These are phyloP conservation scores for Aspergillus pseudoviridinutans DNA, from an alignment of 2,329 filamentous ascomycete genomes.

Conservation along the genomic window DNA sequence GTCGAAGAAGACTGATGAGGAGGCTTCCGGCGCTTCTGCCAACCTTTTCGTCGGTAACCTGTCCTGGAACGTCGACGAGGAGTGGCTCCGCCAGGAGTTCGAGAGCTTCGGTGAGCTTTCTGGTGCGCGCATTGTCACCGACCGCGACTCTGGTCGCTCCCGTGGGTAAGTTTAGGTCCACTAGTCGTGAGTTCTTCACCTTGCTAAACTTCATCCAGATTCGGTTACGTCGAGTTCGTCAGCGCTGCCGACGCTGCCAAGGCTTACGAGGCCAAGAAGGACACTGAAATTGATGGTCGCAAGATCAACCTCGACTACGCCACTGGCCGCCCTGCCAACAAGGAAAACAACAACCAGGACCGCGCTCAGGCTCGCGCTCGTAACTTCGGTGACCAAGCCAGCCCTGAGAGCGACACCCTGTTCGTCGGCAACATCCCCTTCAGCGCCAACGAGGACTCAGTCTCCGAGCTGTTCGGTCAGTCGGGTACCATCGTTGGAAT, in stretches of 20 bases:
- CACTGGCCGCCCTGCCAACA: constrained; percentile 58
- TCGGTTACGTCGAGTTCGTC: constrained; percentile 88
- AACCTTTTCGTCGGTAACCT: constrained; percentile 90
- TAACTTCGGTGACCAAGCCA: constrained; percentile 71
- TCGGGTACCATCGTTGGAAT: constrained; percentile 70
- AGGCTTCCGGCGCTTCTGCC: constrained; percentile 29
- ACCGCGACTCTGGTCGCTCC: constrained; percentile 75
- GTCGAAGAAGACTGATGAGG: constrained; percentile 61
- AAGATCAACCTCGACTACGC: constrained; percentile 75
- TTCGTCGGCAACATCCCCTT: constrained; percentile 92
- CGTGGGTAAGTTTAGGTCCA: constrained; percentile 59
- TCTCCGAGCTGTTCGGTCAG: constrained; percentile 70
- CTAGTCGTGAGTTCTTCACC: too few relatives aligned
- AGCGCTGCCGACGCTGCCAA: constrained; percentile 63
- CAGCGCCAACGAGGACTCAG: constrained; percentile 70
- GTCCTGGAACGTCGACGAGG: constrained; percentile 86
- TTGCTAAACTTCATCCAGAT: constrained; percentile 43
- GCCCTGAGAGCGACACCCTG: constrained; percentile 77
- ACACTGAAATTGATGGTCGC: constrained; percentile 69
- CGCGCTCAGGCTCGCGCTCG: constrained; percentile 52
- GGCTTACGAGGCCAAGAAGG: constrained; percentile 72
- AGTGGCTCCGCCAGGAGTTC: constrained; percentile 76
- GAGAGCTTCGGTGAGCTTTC: constrained; percentile 69
- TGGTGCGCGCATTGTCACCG: constrained; percentile 75
- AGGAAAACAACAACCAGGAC: constrained; percentile 49